These are phyloP conservation scores for Arabidopsis hybrid DNA, from an alignment of 441 rosid genomes.

Conservation along the genomic window DNA sequence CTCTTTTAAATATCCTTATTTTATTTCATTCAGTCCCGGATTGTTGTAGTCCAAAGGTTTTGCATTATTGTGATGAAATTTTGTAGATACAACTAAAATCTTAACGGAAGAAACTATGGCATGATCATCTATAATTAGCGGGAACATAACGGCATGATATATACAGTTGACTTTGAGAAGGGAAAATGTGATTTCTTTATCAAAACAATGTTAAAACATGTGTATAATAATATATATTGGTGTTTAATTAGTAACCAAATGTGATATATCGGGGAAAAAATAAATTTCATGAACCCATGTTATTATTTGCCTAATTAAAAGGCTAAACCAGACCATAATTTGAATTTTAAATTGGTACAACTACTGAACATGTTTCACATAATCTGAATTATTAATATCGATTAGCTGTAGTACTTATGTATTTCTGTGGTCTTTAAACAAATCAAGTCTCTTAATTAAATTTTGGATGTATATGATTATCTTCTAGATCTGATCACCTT, in stretches of 20 bases:
- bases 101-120: not conserved
- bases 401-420: slow-evolving; percentile 38
- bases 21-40: not conserved
- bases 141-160: not conserved
- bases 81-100: not conserved
- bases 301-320: slow-evolving; percentile 17
- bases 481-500: slow-evolving; percentile 44
- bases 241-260: not conserved
- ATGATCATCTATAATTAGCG: not conserved
- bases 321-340: slow-evolving; percentile 8
- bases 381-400: slow-evolving; percentile 34
- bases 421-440: slow-evolving; percentile 32
- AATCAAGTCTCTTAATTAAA: slow-evolving; percentile 25
- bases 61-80: slow-evolving; percentile 28
- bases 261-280: not conserved
- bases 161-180: not conserved
- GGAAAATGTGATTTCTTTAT: not conserved
- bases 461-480: slow-evolving; percentile 29
- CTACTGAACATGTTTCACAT: slow-evolving; percentile 44
- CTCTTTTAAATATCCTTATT: slow-evolving; percentile 12
- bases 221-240: not conserved
- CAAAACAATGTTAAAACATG: not conserved
- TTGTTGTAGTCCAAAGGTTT: slow-evolving; percentile 2
- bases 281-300: not conserved
- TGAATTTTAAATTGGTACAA: slow-evolving; percentile 30